phyloP scores from a whole-genome alignment of 2,329 filamentous ascomycete genomes.

The Bipolaris bicolor region DNA sequence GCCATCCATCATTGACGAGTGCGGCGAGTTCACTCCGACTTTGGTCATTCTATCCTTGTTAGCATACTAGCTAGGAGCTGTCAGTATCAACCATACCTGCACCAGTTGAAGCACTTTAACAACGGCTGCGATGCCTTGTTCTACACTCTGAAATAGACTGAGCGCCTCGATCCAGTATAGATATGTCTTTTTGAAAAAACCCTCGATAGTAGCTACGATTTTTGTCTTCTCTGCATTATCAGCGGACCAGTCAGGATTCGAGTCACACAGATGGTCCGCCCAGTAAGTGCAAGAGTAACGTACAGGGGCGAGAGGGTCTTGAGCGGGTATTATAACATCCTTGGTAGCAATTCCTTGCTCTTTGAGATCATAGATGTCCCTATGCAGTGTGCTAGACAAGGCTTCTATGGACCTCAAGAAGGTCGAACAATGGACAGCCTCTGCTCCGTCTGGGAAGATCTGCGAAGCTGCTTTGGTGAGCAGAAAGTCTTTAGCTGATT shows the following conservation, averaged over 20 bases:
- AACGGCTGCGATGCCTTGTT: slow-evolving; percentile 20
- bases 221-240: neutral
- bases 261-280: slow-evolving; percentile 41
- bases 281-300: slow-evolving; percentile 43
- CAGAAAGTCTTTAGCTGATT: slow-evolving; percentile 48
- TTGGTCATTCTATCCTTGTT: neutral
- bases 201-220: neutral
- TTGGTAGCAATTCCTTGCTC: neutral
- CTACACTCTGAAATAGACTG: slow-evolving; percentile 21
- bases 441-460: slow-evolving; percentile 16
- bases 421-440: neutral
- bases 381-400: neutral
- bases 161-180: slow-evolving; percentile 19
- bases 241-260: neutral
- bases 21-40: neutral
- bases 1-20: neutral
- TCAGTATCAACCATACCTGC: neutral
- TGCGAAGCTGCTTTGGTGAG: neutral
- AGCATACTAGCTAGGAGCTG: neutral
- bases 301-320: slow-evolving; percentile 31
- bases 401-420: neutral
- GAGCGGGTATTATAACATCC: neutral
- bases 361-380: neutral
- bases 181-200: neutral
- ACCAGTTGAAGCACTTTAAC: neutral